Evolutionary conservation across 2,329 filamentous ascomycete species (phyloP).

Genomic region (Ophiosphaerella herpotricha): DNA sequence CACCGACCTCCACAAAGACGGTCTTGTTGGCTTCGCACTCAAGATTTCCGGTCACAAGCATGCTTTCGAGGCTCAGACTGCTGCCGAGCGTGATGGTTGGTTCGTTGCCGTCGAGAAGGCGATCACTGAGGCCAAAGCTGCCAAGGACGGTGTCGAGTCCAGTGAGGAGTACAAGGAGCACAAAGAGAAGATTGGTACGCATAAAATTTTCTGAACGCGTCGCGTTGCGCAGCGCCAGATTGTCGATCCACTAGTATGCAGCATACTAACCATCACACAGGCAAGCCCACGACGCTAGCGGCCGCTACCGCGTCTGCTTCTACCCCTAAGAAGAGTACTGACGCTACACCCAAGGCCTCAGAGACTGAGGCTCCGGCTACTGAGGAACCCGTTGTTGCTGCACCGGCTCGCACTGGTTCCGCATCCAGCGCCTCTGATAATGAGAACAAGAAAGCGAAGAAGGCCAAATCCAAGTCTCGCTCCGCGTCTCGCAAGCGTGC

Average conservation of each 20-base stretch:
- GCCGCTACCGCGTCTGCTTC: slow-evolving; percentile 48
- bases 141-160: slow-evolving; percentile 72
- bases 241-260: slow-evolving; percentile 38
- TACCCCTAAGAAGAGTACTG: slow-evolving; percentile 54
- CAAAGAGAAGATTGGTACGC: slow-evolving; percentile 71
- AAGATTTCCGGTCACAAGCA: slow-evolving; percentile 88
- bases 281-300: slow-evolving; percentile 47
- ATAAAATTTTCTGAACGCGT: slow-evolving; percentile 1
- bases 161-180: slow-evolving; percentile 88
- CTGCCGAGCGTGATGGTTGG: slow-evolving; percentile 90
- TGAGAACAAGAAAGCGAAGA: slow-evolving; percentile 52
- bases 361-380: slow-evolving; percentile 35
- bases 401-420: slow-evolving; percentile 45
- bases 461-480: slow-evolving; percentile 62
- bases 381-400: slow-evolving; percentile 21
- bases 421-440: slow-evolving; percentile 50
- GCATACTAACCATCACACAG: slow-evolving; percentile 46
- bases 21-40: slow-evolving; percentile 82
- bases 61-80: slow-evolving; percentile 77
- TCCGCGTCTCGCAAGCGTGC: slow-evolving; percentile 63
- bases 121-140: slow-evolving; percentile 74
- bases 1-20: slow-evolving; percentile 75
- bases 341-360: slow-evolving; percentile 48
- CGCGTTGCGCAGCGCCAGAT: slow-evolving; percentile 26
- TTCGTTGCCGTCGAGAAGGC: slow-evolving; percentile 69